Evolutionary conservation across 2,329 filamentous ascomycete species (phyloP), one percentile per base, ranked within the genome.

Genomic region (Xenoacremonium recifei): DNA sequence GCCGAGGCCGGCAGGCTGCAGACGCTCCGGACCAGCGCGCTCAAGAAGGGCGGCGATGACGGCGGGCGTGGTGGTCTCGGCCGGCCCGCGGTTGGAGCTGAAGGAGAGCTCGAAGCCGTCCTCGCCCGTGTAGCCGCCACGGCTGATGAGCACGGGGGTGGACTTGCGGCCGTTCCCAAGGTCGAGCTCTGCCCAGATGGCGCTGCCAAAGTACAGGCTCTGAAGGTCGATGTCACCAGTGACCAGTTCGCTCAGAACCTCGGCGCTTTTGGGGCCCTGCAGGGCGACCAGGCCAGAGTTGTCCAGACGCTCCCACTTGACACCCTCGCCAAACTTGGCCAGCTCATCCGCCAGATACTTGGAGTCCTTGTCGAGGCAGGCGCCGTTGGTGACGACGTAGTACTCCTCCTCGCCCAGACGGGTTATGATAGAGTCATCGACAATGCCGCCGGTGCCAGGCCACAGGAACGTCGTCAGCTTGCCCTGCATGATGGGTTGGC

Each of bases 81-180:
- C 65, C 5, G 63, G 59, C 45, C 65, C 63, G 23, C 59, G 81
- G 52, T 62, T 60, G 51, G 63, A 65, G 45, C 67, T 65, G 57
- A 96, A 87, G 30, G 88, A 93, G 59, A 99, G 89, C 71, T 99
- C 93, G 68, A 99, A 99, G 31, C 93, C 93, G 65, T 99, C 93
- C 72, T 99, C 93, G 46, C 93, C 93, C 0, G 93, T 99, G 73
- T 99, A 99, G 4, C 93, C 93, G 35, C 87, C 93, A 47, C 93
- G 82, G 62, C 84, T 91, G 60, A 96, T 83, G 37, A 96, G 61
- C 16, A 71, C 61, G 6, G 65, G 63, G 48, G 66, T 61, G 37
- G 65, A 60, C 53, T 63, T 60, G 50, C 49, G 45, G 27, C 75
- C 76, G 33, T 76, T 77, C 27, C 74, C 68, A 11, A 88, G 71